Conservation (phyloP, 169 alveolate genomes). For the Toxoplasma gondii region DNA sequence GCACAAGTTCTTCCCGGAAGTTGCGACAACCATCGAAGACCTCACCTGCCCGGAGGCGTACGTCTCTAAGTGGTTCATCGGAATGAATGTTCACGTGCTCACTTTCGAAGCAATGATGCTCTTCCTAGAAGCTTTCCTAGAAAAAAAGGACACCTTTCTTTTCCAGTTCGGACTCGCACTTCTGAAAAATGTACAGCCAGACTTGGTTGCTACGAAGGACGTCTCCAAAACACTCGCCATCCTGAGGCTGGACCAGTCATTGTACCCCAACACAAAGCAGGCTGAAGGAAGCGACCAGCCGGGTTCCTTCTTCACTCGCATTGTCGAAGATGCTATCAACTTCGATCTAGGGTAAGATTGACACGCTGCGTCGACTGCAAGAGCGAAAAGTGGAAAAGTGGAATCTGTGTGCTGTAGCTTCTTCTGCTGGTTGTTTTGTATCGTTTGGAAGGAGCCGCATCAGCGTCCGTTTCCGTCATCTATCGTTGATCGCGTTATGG, state of each 20-base stretch:
- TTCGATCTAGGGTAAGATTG: conserved; percentile 54
- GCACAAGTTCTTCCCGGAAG: conserved; percentile 65
- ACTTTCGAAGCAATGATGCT: conserved; percentile 73
- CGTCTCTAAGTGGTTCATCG: conserved; percentile 78
- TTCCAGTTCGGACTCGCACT: conserved; percentile 74
- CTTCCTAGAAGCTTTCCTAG: conserved; percentile 70
- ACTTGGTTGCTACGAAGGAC: conserved; percentile 70
- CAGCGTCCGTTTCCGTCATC: not conserved
- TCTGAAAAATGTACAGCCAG: conserved; percentile 61
- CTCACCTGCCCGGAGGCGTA: conserved; percentile 77
- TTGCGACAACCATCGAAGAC: conserved; percentile 61
- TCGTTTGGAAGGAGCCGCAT: too few relatives aligned
- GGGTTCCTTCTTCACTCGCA: conserved; percentile 71
- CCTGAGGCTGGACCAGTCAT: conserved; percentile 72
- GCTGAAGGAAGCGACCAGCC: conserved; percentile 10
- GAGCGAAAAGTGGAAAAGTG: too few relatives aligned
- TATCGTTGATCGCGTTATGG: not conserved
- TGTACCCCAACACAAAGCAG: conserved; percentile 63
- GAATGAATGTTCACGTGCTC: conserved; percentile 76
- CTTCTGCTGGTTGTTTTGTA: too few relatives aligned
- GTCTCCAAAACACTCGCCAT: conserved; percentile 73
- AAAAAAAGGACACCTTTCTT: conserved; percentile 67
- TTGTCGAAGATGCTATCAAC: conserved; percentile 72
- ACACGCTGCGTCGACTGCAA: not conserved
- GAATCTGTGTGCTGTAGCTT: not conserved